phyloP scores from a whole-genome alignment of 352 stramenopile species.

The Globisporangium sylvaticum region DNA sequence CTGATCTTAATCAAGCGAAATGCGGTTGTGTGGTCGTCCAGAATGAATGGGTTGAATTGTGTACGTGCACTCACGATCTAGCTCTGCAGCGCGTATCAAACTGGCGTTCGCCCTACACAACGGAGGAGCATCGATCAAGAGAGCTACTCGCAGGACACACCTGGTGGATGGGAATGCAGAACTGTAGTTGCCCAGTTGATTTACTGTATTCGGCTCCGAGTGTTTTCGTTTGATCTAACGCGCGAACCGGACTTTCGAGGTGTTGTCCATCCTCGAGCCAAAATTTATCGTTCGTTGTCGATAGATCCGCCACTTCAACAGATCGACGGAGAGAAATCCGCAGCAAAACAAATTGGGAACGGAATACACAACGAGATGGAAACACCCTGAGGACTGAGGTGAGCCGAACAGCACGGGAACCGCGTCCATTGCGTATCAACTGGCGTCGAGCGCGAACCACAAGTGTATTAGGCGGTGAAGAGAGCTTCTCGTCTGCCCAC shows the following conservation, averaged over 20 bases:
- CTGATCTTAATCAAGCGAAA: neutral
- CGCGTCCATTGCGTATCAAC: neutral
- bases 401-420: too few relatives aligned
- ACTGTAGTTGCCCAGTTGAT: neutral
- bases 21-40: neutral
- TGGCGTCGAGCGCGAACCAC: neutral
- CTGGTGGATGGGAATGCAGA: neutral
- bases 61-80: neutral
- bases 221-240: too few relatives aligned
- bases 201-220: neutral
- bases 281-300: too few relatives aligned
- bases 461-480: too few relatives aligned
- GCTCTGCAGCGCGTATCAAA: neutral
- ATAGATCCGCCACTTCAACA: too few relatives aligned
- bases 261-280: too few relatives aligned
- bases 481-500: too few relatives aligned
- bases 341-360: neutral
- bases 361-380: neutral
- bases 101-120: neutral
- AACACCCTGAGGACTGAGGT: neutral
- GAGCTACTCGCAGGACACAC: neutral
- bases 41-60: neutral
- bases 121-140: neutral
- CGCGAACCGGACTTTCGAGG: too few relatives aligned
- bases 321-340: too few relatives aligned